A percentile compares a stretch with the other conserved stretches of the same genome.
Evolutionary conservation across 768 basidiomycete species (phyloP).

Genomic region (Rhodotorula babjevae): DNA sequence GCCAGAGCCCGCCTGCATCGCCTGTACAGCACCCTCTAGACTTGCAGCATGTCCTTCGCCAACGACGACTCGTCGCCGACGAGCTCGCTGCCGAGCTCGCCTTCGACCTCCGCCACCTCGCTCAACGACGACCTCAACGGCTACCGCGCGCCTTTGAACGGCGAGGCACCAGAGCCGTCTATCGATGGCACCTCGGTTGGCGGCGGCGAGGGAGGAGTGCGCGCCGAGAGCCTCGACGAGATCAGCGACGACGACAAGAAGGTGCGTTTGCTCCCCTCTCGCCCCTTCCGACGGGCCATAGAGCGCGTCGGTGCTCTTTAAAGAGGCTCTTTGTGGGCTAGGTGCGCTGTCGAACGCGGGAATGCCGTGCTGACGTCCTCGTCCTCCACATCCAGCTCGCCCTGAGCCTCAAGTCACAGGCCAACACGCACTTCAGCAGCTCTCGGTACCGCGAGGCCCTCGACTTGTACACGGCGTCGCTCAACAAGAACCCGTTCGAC

Average conservation of each 20-base stretch:
- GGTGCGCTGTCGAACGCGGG: too few relatives aligned
- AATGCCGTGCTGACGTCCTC: background rate
- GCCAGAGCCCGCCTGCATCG: too few relatives aligned
- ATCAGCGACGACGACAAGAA: constrained; percentile 31
- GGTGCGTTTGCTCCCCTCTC: constrained; percentile 1
- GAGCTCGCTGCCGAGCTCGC: background rate
- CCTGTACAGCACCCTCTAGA: background rate
- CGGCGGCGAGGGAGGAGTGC: constrained; percentile 28
- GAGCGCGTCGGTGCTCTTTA: background rate
- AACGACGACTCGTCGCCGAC: constrained; percentile 12
- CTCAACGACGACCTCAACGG: background rate
- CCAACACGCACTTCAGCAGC: constrained; percentile 79
- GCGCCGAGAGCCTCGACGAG: constrained; percentile 8
- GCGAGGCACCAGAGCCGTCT: constrained; percentile 32
- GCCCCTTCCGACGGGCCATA: background rate
- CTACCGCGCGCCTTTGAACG: constrained; percentile 31
- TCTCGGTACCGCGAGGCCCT: constrained; percentile 75
- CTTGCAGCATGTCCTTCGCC: background rate
- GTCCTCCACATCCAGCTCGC: constrained; percentile 25
- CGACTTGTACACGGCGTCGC: constrained; percentile 72
- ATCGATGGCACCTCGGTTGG: constrained; percentile 30
- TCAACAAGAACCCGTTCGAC: constrained; percentile 80
- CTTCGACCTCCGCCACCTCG: background rate
- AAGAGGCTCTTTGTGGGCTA: background rate
- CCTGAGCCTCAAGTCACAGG: constrained; percentile 63